Base-by-base conservation (phyloP, 192 early-diverging fungal genomes). In the Globomyces pollinis-pini region DNA sequence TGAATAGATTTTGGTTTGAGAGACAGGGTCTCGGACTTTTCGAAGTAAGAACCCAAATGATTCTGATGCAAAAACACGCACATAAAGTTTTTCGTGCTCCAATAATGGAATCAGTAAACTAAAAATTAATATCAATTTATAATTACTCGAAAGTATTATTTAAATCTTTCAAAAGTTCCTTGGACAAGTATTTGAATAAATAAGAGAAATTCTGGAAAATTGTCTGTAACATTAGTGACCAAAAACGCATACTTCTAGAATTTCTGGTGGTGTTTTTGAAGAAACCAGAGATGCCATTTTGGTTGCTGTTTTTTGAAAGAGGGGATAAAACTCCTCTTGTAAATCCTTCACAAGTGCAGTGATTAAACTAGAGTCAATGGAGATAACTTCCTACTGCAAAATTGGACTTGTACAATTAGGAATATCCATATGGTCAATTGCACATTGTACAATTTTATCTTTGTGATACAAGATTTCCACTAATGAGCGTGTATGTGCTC, bases 381-480 rank as follows among this genome's bases (percentile, higher is more conserved):
- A 31, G n/a, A n/a, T n/a, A n/a, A n/a, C n/a, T 15, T 4, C 65
- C 79, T 79, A 76, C 29, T 94, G 66, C 3, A 89, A 84, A 59
- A 90, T 88, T n/a, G 85, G 57, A n/a, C 86, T 87, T 38, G 88
- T 49, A 36, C 74, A 77, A 49, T 86, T 78, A 4, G 68, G 71
- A 39, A 78, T 70, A 23, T 76, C 68, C 41, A 96, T 45, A 55
- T 87, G 75, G 41, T 78, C 75, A 56, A 88, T 73, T 20, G 95
- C 54, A 15, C 80, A 54, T 1, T 75, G 67, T 0, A 88, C 73
- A 35, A 99, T 85, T 16, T 72, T 66, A 3, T 86, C 80, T 63
- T 95, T 92, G 68, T 99, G 91, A 64, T 91, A 90, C 6, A 99
- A 73, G 18, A 99, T 73, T 62, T 88, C 84, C n/a, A 91, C 83